Percentiles rank a stretch among this genome's conserved stretches.
These are phyloP conservation scores for Nothophoma quercina DNA, from an alignment of 2,329 filamentous ascomycete species.

Conservation along the genomic window DNA sequence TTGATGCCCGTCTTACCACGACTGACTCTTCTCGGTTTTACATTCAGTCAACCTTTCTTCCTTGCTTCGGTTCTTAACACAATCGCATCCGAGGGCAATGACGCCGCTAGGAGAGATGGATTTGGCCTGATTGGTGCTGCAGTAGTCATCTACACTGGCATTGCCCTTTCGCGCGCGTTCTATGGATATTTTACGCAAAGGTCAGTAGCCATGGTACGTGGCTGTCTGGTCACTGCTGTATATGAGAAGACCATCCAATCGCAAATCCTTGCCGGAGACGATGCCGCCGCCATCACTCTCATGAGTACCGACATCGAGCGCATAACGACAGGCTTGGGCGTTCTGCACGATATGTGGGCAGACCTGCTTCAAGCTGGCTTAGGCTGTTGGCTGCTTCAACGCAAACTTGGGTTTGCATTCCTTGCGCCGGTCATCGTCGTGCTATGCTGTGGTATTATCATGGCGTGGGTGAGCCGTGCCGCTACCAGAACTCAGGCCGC, in stretches of 20 bases:
- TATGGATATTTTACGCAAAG: slow-evolving; percentile 4
- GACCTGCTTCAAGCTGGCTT: slow-evolving; percentile 19
- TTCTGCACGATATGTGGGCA: slow-evolving; percentile 34
- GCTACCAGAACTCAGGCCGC: slow-evolving; percentile 29
- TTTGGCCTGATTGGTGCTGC: slow-evolving; percentile 12
- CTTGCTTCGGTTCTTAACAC: slow-evolving; percentile 25
- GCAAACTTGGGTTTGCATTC: slow-evolving; percentile 31
- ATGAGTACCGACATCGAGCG: slow-evolving; percentile 38
- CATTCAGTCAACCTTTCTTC: slow-evolving; percentile 35
- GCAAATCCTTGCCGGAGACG: slow-evolving; percentile 5
- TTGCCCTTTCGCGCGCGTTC: slow-evolving; percentile 7
- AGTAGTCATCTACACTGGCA: background rate
- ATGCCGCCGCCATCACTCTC: slow-evolving; percentile 25
- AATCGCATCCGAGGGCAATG: slow-evolving; percentile 20
- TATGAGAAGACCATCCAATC: slow-evolving; percentile 1
- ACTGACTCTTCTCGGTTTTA: slow-evolving; percentile 34
- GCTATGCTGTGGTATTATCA: slow-evolving; percentile 23
- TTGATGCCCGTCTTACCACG: slow-evolving; percentile 33
- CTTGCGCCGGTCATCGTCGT: slow-evolving; percentile 29
- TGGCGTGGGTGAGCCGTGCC: slow-evolving; percentile 28
- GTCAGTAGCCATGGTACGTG: slow-evolving; percentile 1
- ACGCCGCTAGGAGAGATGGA: background rate
- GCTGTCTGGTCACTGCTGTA: background rate
- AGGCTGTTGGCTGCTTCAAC: slow-evolving; percentile 25
- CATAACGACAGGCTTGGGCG: slow-evolving; percentile 18